Evolutionary conservation across 306 rosid species (phyloP).

Genomic region (Boehmeria nivea): DNA sequence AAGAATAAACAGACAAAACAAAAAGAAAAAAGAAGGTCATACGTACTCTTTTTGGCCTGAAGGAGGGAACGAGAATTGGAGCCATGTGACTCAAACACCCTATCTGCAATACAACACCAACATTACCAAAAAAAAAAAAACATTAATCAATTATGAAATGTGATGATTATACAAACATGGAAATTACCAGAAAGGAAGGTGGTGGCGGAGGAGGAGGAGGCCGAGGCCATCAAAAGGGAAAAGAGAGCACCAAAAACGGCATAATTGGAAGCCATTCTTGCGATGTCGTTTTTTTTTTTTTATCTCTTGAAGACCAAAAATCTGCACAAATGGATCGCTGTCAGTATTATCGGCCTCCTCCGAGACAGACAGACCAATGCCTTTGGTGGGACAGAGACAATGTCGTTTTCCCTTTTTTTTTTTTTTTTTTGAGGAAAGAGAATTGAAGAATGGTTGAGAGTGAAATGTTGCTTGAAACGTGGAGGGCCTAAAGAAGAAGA

Average conservation of each 20-base stretch:
- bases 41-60: constrained; percentile 61
- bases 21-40: no score
- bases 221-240: constrained; percentile 35
- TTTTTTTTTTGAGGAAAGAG: constrained; percentile 19
- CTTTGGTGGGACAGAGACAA: no score
- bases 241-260: constrained; percentile 30
- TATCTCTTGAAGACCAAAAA: constrained; percentile 12
- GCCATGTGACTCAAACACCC: constrained; percentile 30
- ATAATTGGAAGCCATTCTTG: constrained; percentile 49
- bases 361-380: constrained; percentile 2
- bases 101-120: constrained; percentile 46
- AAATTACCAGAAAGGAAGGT: constrained; percentile 52
- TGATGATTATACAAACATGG: not conserved
- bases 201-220: constrained; percentile 38
- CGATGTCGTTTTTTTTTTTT: not conserved
- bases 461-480: constrained; percentile 30
- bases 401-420: not conserved
- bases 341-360: constrained; percentile 30
- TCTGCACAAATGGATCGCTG: no score
- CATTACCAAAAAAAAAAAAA: constrained; percentile 7
- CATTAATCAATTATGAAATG: not conserved
- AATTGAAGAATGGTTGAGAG: constrained; percentile 13
- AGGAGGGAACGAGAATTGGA: constrained; percentile 64
- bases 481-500: no score
- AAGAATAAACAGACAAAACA: constrained; percentile 9